Evolutionary conservation across 2,329 filamentous ascomycete genomes (phyloP), one percentile per base, ranked within the genome.

Genomic region (Penicillium crustosum): DNA sequence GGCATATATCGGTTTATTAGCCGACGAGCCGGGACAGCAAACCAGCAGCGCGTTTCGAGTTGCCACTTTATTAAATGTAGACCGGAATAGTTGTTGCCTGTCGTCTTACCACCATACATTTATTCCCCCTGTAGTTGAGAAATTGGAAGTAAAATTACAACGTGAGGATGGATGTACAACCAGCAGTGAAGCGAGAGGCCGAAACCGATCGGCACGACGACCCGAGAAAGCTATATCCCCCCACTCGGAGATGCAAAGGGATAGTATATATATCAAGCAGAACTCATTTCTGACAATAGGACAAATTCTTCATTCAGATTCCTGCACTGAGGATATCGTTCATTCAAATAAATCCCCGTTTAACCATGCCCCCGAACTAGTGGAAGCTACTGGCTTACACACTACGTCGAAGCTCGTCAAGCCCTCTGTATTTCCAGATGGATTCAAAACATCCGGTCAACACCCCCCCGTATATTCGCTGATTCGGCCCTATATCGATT

Each of bases 381-480:
- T 61, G 10, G 35, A 62, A 31, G 51, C 56, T 23, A 23, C 25
- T 29, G 6, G 48, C 31, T n/a, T 45, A 29, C 7, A 23, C 15
- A 17, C n/a, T 17, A 10, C 21, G 3, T 10, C 38, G 5, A 48
- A 25, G 2, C 31, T 23, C 19, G 42, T 61, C 17, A 54, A 64
- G 25, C 38, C 58, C 3, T 47, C 55, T 27, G 75, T 83, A 62
- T 88, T 87, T 67, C 85, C 84, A 7, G 85, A 87, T 66, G 84
- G 85, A 17, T 78, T 86, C 70, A 86, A 84, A 70, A 87, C 85
- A 21, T 82, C 87, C 0, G 89, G 89, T 43, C 89, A 92, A 71
- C 86, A 89, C 64, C 79, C 83, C 21, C 89, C 89, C 0, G 70
- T 89, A 21, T 87, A 86, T 68, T 79, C 85, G 27, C 74, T 79